These are phyloP conservation scores for Fraxinus floribunda DNA, from an alignment of 305 asterid genomes.

Conservation along the genomic window DNA sequence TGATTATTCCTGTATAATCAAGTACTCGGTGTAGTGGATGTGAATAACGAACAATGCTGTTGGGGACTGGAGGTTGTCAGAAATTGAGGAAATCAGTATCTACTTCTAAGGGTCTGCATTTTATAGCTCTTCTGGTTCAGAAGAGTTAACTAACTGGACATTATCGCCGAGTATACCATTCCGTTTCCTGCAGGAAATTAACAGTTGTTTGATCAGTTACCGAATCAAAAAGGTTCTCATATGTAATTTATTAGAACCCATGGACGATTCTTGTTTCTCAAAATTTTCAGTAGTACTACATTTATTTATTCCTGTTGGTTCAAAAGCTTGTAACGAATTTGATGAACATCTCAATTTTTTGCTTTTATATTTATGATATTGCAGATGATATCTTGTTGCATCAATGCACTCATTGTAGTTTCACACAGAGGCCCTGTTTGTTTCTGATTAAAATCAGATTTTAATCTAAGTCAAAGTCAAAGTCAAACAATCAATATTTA, in stretches of 20 bases:
- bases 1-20: slow-evolving; percentile 23
- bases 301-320: neutral
- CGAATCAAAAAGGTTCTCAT: neutral
- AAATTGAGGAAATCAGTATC: neutral
- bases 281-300: neutral
- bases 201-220: neutral
- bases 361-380: neutral
- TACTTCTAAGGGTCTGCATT: neutral
- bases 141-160: neutral
- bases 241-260: neutral
- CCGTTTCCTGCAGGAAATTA: neutral
- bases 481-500: too few species aligned
- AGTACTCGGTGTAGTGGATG: slow-evolving; percentile 17
- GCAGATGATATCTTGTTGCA: neutral
- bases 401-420: neutral
- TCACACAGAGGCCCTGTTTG: too few species aligned
- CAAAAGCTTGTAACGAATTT: neutral
- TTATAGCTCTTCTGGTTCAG: neutral
- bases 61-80: slow-evolving; percentile 9
- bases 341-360: neutral
- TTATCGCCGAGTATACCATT: neutral
- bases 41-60: slow-evolving; percentile 13
- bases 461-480: too few species aligned
- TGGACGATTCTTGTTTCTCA: neutral
- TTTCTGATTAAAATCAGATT: too few species aligned